Conservation (phyloP, 83 land plant genomes). For the Picea mariana region DNA sequence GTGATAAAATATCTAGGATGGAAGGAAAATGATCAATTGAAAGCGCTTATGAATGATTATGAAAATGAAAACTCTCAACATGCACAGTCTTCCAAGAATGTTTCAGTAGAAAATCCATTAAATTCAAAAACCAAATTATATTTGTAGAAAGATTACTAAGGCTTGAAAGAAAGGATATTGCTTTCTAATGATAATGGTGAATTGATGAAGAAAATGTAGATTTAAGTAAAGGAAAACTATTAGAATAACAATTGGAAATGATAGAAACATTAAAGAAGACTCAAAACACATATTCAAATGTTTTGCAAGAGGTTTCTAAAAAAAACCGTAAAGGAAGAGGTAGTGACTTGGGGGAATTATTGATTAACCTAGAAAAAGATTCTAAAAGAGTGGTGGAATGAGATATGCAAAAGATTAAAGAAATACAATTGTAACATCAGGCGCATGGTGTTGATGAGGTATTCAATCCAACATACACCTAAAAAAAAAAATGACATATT, state of each 20-base stretch:
- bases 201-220: constrained; percentile 83
- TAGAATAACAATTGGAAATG: constrained; percentile 69
- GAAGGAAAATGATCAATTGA: constrained; percentile 12
- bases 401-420: background rate
- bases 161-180: constrained; percentile 74
- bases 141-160: constrained; percentile 84
- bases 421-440: too few species aligned
- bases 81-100: background rate
- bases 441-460: too few species aligned
- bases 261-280: constrained; percentile 23
- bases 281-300: background rate
- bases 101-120: background rate
- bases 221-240: constrained; percentile 54
- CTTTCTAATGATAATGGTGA: constrained; percentile 69
- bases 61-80: background rate
- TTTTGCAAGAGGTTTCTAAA: background rate
- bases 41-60: background rate
- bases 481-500: too few species aligned
- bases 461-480: too few species aligned
- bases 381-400: constrained; percentile 1
- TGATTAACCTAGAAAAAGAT: background rate
- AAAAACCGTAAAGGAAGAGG: background rate
- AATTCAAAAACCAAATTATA: constrained; percentile 54
- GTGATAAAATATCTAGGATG: constrained; percentile 21
- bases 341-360: background rate